Base-by-base conservation (phyloP, 2,329 filamentous ascomycete species). In the Fusarium albosuccineum region DNA sequence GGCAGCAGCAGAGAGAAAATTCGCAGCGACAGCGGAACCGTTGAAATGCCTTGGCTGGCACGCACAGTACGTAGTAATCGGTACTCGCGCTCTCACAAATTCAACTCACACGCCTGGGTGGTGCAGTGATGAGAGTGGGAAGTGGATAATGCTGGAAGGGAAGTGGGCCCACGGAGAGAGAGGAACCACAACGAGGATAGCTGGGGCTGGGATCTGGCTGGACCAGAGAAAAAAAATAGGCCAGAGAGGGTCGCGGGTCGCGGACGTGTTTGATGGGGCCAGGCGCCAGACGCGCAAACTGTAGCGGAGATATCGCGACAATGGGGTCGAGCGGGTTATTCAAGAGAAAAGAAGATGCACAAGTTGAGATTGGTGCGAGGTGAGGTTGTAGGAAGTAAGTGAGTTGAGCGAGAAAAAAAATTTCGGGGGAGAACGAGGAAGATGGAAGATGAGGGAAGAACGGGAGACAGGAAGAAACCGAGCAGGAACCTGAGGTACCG, bases 281-380 rank as follows among this genome's bases (percentile, higher is more conserved):
- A 72, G 67, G 56, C 71, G 70, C 71, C 71, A 73, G 71, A 61
- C 70, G 70, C 71, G 71, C 71, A 73, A 70, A 72, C 65, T 57
- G 51, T 45, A 49, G 44, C 53, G 49, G 52, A 69, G 55, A 60
- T 72, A 64, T 70, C 60, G 59, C 59, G 45, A 56, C 50, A 58
- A 59, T 67, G 41, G 48, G 58, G 53, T 60, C 46, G 36, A 33
- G 55, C 49, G 41, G 52, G 49, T 54, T 51, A 37, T 22, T 39
- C 51, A 57, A 45, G 52, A 60, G 39, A 17, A 34, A 51, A 53
- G 41, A 44, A 40, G 42, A 56, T 55, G 55, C 41, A 55, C 42
- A 36, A 63, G 54, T 52, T 51, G 37, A 34, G 36, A 57, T 56
- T 50, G 41, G 27, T 16, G 45, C 53, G 37, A 67, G 63, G 62